Base-by-base conservation (phyloP, 2,329 filamentous ascomycete genomes). In the Rosellinia necatrix region DNA sequence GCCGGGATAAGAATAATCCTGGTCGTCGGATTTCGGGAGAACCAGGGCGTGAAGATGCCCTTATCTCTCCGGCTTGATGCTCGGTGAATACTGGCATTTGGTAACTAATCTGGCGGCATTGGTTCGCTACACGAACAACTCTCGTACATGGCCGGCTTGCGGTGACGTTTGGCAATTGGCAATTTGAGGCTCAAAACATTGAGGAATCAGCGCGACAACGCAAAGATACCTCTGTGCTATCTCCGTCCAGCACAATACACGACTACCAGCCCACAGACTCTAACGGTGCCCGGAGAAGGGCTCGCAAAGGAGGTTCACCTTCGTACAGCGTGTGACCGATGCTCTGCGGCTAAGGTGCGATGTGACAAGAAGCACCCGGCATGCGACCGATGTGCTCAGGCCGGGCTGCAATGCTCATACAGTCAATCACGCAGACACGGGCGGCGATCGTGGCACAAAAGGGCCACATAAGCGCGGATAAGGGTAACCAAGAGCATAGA, bases 351-450 rank as follows among this genome's bases (percentile, higher is more conserved):
- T 15, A 60, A 60, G 35, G 58, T 60, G 21, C 25, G 53, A 13
- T 60, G 58, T 34, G 54, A 58, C 29, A 57, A 56, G 49, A 38
- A 54, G 21, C 46, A 49, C 27, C 53, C 47, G 3, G 6, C 49
- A 17, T 60, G 54, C 43, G 37, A 46, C 22, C 58, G 58, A 13
- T 60, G 58, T 41, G 12, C 46, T 8, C 48, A 53, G 22, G 42
- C 44, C 49, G 49, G 38, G 13, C 35, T 54, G 12, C 42, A 19
- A 32, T 60, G 54, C 41, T 44, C 44, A n/a, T 60, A 58, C 42
- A 58, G 58, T 47, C 21, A 53, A 12, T 60, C 58, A n/a, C 49
- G 58, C 12, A 46, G 35, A 17, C 38, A 60, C 29, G 54, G 58
- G 17, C 48, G 27, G 22, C 58, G 30, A 10, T 41, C 44, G 17